These are phyloP conservation scores for Mycosphaerella arachidis DNA, from an alignment of 2,329 filamentous ascomycete genomes.

Conservation along the genomic window DNA sequence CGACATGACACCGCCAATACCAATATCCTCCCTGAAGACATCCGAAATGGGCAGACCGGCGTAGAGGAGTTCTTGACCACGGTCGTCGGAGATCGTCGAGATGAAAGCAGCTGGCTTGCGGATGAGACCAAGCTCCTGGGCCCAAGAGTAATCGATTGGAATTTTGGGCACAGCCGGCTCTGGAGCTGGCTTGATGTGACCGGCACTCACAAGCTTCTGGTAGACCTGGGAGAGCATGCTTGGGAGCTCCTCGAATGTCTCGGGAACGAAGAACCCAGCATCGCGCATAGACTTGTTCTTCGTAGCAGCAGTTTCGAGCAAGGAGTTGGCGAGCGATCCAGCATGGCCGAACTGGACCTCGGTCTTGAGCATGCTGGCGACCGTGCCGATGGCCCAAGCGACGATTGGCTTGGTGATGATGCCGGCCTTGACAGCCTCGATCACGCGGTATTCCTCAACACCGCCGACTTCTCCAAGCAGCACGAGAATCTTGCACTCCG, in stretches of 20 bases:
- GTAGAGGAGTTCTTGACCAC: conserved; percentile 98
- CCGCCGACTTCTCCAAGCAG: conserved; percentile 97
- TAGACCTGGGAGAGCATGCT: conserved; percentile 72
- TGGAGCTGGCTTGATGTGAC: conserved; percentile 76
- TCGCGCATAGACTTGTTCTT: conserved; percentile 98
- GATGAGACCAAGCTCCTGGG: conserved; percentile 97
- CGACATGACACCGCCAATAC: conserved; percentile 99
- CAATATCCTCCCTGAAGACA: conserved; percentile 97
- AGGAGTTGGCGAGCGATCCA: conserved; percentile 97
- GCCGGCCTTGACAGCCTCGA: conserved; percentile 93
- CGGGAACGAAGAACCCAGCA: conserved; percentile 87
- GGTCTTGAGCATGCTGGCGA: conserved; percentile 99
- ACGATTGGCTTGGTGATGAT: conserved; percentile 97
- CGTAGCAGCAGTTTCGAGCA: conserved; percentile 90
- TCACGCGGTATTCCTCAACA: conserved; percentile 99
- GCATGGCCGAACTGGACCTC: conserved; percentile 99
- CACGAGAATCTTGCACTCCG: conserved; percentile 94
- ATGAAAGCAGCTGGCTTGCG: conserved; percentile 99
- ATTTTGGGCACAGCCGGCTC: conserved; percentile 98
- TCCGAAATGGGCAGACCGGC: conserved; percentile 99
- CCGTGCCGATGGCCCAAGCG: conserved; percentile 98
- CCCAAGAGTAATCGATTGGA: conserved; percentile 99
- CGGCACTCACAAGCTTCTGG: conserved; percentile 77
- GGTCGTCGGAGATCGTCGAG: conserved; percentile 98
- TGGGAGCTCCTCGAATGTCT: conserved; percentile 96